These are phyloP conservation scores for Penicillium rolfsii DNA, from an alignment of 2,329 filamentous ascomycete species.

Conservation along the genomic window DNA sequence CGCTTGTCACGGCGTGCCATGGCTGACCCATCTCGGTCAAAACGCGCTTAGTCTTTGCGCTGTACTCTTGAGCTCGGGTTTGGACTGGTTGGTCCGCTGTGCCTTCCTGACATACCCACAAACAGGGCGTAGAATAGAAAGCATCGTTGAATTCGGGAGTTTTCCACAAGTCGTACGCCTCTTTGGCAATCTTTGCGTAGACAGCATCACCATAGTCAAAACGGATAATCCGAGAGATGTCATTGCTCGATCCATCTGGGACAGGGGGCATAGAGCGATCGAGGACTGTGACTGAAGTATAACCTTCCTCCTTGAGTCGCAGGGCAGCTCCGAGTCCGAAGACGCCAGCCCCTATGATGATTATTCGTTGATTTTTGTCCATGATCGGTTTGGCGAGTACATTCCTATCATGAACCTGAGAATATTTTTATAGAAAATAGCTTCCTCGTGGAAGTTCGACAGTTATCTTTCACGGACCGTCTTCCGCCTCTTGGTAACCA, in stretches of 20 bases:
- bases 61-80: constrained; percentile 27
- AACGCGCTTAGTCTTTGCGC: constrained; percentile 28
- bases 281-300: constrained; percentile 35
- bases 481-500: background rate
- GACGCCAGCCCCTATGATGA: constrained; percentile 64
- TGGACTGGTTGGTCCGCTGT: constrained; percentile 27
- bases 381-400: constrained; percentile 9
- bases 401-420: too few relatives aligned
- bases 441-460: too few relatives aligned
- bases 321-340: constrained; percentile 62
- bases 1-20: constrained; percentile 27
- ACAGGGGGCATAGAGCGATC: constrained; percentile 41
- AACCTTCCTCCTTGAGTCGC: constrained; percentile 30
- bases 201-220: constrained; percentile 72
- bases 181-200: constrained; percentile 71
- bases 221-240: constrained; percentile 46
- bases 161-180: constrained; percentile 70
- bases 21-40: constrained; percentile 31
- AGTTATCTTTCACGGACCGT: background rate
- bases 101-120: constrained; percentile 32
- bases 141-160: constrained; percentile 41
- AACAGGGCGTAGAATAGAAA: constrained; percentile 30
- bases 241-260: constrained; percentile 44
- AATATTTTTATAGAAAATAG: background rate
- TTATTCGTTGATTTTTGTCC: constrained; percentile 30